These are phyloP conservation scores for Globisporangium rhizosaccharum DNA, from an alignment of 352 stramenopile genomes.

Conservation along the genomic window DNA sequence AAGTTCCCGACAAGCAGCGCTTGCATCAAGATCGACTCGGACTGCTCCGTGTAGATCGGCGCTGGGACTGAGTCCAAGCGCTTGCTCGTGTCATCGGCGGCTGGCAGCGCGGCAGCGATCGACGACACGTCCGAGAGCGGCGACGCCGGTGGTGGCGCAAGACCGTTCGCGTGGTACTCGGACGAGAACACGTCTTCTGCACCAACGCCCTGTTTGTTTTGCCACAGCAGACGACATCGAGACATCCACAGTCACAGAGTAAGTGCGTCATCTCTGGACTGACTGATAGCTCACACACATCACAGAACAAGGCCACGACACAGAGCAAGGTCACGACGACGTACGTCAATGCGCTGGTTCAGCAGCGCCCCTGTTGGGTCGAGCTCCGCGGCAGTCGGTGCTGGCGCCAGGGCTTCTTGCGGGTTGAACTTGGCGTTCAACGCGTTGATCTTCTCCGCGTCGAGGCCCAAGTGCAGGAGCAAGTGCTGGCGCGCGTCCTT, in stretches of 20 bases:
- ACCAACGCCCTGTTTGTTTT: constrained; percentile 30
- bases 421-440: constrained; percentile 79
- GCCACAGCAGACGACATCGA: constrained; percentile 1
- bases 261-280: background rate
- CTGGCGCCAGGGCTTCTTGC: constrained; percentile 25
- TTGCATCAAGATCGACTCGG: constrained; percentile 92
- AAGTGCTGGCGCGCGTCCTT: constrained; percentile 93
- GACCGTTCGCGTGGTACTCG: constrained; percentile 47
- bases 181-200: constrained; percentile 78
- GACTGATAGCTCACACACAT: background rate
- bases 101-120: constrained; percentile 37
- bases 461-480: constrained; percentile 92
- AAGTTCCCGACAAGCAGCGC: constrained; percentile 98
- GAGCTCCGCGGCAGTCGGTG: constrained; percentile 17
- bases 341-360: constrained; percentile 72
- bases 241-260: constrained; percentile 8
- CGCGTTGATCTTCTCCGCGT: constrained; percentile 89
- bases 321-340: constrained; percentile 14
- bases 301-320: constrained; percentile 3
- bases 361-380: constrained; percentile 45
- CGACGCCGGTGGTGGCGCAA: constrained; percentile 20
- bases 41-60: constrained; percentile 85
- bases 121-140: constrained; percentile 46
- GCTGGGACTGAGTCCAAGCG: constrained; percentile 55
- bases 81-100: constrained; percentile 67